A percentile compares a stretch with the other conserved stretches of the same genome.
phyloP scores from a whole-genome alignment of 2,329 filamentous ascomycete species.

The Dactylonectria estremocensis region DNA sequence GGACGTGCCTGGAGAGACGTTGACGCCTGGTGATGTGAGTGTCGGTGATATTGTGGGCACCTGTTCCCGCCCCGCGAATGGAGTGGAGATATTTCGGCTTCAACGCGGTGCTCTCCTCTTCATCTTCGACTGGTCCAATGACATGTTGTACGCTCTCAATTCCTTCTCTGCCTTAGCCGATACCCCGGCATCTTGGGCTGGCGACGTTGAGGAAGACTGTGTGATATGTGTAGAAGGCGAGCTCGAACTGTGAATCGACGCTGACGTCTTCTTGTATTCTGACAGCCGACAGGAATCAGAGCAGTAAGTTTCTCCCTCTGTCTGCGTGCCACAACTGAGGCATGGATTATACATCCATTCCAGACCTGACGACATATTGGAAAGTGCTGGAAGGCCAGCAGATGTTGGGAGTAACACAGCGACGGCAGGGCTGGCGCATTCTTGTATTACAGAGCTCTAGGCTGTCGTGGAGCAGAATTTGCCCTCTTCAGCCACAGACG shows the following conservation, averaged over 20 bases:
- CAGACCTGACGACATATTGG: slow-evolving; percentile 4
- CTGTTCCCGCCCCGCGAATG: too few relatives aligned
- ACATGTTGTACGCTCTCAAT: slow-evolving; percentile 3
- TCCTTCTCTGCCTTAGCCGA: slow-evolving; percentile 6
- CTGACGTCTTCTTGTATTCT: background rate
- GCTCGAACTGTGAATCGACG: background rate
- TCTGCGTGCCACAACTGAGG: background rate
- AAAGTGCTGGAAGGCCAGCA: background rate
- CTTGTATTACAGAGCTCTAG: background rate
- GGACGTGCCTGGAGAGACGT: too few relatives aligned
- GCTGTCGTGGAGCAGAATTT: background rate
- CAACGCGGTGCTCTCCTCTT: background rate
- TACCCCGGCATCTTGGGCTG: background rate
- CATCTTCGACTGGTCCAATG: background rate
- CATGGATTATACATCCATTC: slow-evolving; percentile 2
- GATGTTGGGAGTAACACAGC: background rate
- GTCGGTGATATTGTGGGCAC: too few relatives aligned
- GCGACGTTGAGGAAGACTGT: background rate
- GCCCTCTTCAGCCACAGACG: too few relatives aligned
- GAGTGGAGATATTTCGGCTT: too few relatives aligned
- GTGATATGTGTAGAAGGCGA: too few relatives aligned
- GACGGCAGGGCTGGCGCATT: background rate
- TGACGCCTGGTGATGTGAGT: too few relatives aligned
- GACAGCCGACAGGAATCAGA: slow-evolving; percentile 1
- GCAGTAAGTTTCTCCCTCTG: too few relatives aligned